Percentiles rank a stretch among this genome's conserved stretches.
Evolutionary conservation across 208 protist species (phyloP).

Genomic region (Leishmania martiniquensis): DNA sequence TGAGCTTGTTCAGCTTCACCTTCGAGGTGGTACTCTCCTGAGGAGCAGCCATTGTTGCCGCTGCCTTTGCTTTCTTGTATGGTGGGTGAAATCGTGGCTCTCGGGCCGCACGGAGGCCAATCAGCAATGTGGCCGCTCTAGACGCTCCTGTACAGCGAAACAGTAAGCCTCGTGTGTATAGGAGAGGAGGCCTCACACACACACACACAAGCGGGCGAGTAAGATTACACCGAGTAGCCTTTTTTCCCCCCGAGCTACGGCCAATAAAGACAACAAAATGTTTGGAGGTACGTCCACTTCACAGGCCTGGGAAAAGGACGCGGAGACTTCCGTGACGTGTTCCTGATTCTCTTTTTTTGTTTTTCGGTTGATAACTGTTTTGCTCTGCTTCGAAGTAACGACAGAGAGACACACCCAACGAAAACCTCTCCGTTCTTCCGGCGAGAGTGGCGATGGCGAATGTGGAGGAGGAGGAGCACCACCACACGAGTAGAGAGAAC

Average conservation of each 20-base stretch:
- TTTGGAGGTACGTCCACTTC: too few relatives aligned
- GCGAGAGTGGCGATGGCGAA: background rate
- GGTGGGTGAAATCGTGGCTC: background rate
- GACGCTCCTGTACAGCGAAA: background rate
- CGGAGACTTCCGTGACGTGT: too few relatives aligned
- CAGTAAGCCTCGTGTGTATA: background rate
- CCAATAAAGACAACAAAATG: background rate
- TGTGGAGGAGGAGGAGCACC: background rate
- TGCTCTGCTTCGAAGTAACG: too few relatives aligned
- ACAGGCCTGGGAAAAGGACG: too few relatives aligned
- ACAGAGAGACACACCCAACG: background rate
- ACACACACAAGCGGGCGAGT: background rate
- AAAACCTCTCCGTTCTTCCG: background rate
- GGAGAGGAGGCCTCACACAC: background rate
- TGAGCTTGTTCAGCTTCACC: slow-evolving; percentile 95
- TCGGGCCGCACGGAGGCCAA: background rate
- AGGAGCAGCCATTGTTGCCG: slow-evolving; percentile 24
- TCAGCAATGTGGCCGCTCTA: background rate
- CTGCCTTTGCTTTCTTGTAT: background rate
- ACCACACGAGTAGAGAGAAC: background rate
- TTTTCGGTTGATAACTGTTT: too few relatives aligned
- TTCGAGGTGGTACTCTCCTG: slow-evolving; percentile 9
- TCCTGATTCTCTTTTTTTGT: too few relatives aligned
- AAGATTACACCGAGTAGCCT: background rate
- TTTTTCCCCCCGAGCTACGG: background rate